Percentiles rank a stretch among this genome's conserved stretches.
Conservation (phyloP, 805 yeast species). For the Torulaspora microellipsoides region DNA sequence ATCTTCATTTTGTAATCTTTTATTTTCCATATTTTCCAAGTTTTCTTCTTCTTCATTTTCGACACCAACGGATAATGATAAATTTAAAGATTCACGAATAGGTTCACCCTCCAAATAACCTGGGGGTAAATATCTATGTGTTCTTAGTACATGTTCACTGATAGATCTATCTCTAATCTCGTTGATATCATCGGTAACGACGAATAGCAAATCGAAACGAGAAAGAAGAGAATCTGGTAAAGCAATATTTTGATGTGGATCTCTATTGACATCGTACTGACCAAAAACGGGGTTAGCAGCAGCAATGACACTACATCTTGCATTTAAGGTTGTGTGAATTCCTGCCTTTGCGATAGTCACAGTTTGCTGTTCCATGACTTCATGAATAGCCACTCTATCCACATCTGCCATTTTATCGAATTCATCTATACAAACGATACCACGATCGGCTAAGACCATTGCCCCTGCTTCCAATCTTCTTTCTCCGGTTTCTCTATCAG, state of each 20-base stretch:
- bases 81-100: slow-evolving; percentile 66
- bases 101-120: slow-evolving; percentile 94
- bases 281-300: slow-evolving; percentile 98
- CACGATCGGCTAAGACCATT: slow-evolving; percentile 96
- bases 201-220: slow-evolving; percentile 92
- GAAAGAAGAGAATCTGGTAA: slow-evolving; percentile 93
- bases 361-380: slow-evolving; percentile 99
- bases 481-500: slow-evolving; percentile 96
- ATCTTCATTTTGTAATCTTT: slow-evolving; percentile 35
- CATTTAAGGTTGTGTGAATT: slow-evolving; percentile 91
- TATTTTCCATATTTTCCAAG: slow-evolving; percentile 6
- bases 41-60: slow-evolving; percentile 40
- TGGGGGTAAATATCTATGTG: slow-evolving; percentile 84
- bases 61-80: slow-evolving; percentile 80
- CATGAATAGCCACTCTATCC: slow-evolving; percentile 97
- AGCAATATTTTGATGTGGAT: slow-evolving; percentile 95
- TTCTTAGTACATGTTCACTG: slow-evolving; percentile 89
- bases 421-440: slow-evolving; percentile 97
- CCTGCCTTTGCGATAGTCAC: slow-evolving; percentile 98
- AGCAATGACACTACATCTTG: slow-evolving; percentile 93
- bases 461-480: slow-evolving; percentile 98
- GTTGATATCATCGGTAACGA: slow-evolving; percentile 91
- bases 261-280: slow-evolving; percentile 91
- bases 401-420: slow-evolving; percentile 97
- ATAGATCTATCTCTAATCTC: slow-evolving; percentile 79